phyloP scores from a whole-genome alignment of 768 basidiomycete species.

The Boletus barrowsii region DNA sequence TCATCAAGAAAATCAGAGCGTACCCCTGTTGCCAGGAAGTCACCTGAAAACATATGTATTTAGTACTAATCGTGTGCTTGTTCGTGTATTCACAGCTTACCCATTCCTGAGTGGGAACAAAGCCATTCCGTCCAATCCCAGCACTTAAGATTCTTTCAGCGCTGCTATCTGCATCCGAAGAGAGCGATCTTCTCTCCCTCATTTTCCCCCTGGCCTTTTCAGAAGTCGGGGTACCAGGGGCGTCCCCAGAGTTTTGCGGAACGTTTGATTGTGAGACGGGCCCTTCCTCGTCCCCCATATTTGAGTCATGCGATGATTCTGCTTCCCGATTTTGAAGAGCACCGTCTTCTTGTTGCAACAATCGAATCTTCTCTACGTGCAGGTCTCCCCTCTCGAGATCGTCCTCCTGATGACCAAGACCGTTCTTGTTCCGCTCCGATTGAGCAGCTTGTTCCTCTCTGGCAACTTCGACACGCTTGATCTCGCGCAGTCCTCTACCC shows the following conservation, averaged over 20 bases:
- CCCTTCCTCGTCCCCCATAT: constrained; percentile 14
- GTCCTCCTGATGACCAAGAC: constrained; percentile 9
- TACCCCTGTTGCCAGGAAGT: constrained; percentile 97
- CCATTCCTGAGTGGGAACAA: constrained; percentile 97
- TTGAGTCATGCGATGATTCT: constrained; percentile 18
- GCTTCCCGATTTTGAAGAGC: constrained; percentile 19
- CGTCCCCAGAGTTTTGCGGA: constrained; percentile 43
- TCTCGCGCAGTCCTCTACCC: constrained; percentile 78
- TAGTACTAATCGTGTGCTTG: not conserved
- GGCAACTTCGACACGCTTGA: constrained; percentile 67
- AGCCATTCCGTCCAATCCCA: constrained; percentile 84
- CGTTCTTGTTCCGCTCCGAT: constrained; percentile 25
- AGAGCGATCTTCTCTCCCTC: constrained; percentile 64
- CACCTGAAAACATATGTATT: constrained; percentile 44
- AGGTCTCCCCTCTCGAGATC: constrained; percentile 29
- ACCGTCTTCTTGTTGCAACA: constrained; percentile 54
- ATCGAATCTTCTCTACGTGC: constrained; percentile 59
- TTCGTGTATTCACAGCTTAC: constrained; percentile 37
- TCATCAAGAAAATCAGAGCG: constrained; percentile 14
- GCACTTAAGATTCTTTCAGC: constrained; percentile 64
- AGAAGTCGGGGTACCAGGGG: constrained; percentile 43
- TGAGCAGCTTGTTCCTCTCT: constrained; percentile 62
- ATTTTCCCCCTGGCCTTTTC: constrained; percentile 94
- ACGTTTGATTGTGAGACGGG: constrained; percentile 34
- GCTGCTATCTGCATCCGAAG: constrained; percentile 48